phyloP scores from a whole-genome alignment of 2,329 filamentous ascomycete species.

The Fusarium sp. region DNA sequence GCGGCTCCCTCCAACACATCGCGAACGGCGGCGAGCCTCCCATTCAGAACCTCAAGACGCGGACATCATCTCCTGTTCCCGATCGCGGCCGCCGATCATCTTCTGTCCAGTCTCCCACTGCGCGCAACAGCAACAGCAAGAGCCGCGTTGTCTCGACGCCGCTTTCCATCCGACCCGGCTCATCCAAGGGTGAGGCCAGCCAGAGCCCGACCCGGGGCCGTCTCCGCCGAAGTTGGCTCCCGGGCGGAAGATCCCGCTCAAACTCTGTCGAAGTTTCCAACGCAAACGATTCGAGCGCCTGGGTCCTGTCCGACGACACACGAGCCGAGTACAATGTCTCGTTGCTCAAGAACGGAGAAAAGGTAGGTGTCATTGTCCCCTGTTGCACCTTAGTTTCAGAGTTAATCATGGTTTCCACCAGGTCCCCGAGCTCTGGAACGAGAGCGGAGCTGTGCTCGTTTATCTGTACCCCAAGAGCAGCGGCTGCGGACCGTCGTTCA shows the following conservation, averaged over 20 bases:
- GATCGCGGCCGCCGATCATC: slow-evolving; percentile 56
- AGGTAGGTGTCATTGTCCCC: slow-evolving; percentile 51
- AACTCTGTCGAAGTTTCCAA: slow-evolving; percentile 52
- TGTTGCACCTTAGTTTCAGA: slow-evolving; percentile 15
- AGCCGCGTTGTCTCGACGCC: slow-evolving; percentile 47
- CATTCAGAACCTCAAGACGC: slow-evolving; percentile 38
- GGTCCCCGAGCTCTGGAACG: slow-evolving; percentile 73
- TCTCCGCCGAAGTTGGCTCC: slow-evolving; percentile 62
- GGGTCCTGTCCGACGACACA: slow-evolving; percentile 63
- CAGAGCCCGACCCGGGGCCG: slow-evolving; percentile 57
- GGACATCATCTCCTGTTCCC: slow-evolving; percentile 46
- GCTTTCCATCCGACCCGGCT: slow-evolving; percentile 42
- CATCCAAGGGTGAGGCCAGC: slow-evolving; percentile 46
- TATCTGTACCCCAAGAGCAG: slow-evolving; percentile 63
- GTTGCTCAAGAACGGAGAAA: slow-evolving; percentile 62
- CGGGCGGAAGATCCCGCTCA: slow-evolving; percentile 60
- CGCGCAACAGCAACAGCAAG: slow-evolving; percentile 41
- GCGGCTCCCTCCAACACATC: slow-evolving; percentile 46
- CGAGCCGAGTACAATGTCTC: slow-evolving; percentile 64
- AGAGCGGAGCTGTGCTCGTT: slow-evolving; percentile 63
- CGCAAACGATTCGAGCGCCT: slow-evolving; percentile 51
- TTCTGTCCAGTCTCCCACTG: slow-evolving; percentile 55
- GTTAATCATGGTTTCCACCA: slow-evolving; percentile 43
- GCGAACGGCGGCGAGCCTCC: slow-evolving; percentile 24
- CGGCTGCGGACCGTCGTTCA: slow-evolving; percentile 65